phyloP scores from a whole-genome alignment of 306 rosid genomes.

The Calophaca sinica region DNA sequence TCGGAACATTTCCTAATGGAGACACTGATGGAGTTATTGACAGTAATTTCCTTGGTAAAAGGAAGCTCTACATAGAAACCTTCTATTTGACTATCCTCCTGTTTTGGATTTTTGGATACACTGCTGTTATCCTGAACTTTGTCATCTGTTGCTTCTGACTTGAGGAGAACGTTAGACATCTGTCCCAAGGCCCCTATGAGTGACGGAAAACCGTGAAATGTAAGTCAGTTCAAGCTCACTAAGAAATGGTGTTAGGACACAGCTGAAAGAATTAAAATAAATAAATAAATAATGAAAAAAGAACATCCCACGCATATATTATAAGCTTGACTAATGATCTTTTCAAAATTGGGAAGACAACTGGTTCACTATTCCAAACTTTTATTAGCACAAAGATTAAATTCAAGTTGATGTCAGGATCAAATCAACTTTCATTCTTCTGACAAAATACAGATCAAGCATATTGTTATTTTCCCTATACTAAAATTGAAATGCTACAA shows the following conservation, averaged over 20 bases:
- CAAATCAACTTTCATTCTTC: constrained; percentile 36
- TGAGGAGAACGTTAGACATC: constrained; percentile 62
- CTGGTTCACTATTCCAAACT: constrained; percentile 17
- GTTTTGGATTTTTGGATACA: constrained; percentile 50
- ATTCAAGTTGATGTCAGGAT: constrained; percentile 7
- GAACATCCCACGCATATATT: constrained; percentile 24
- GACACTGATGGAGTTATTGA: constrained; percentile 63
- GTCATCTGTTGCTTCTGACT: constrained; percentile 52
- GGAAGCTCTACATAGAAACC: constrained; percentile 79
- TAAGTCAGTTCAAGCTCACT: constrained; percentile 48
- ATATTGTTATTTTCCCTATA: constrained; percentile 2
- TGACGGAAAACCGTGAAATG: constrained; percentile 43
- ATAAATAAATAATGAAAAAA: constrained; percentile 8
- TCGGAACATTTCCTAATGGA: constrained; percentile 69
- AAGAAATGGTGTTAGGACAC: constrained; percentile 38
- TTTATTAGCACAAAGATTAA: constrained; percentile 6
- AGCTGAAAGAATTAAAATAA: constrained; percentile 13
- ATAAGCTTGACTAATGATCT: constrained; percentile 29
- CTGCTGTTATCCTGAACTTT: constrained; percentile 51
- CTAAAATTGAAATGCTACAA: neutral
- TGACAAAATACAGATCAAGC: constrained; percentile 30
- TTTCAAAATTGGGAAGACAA: constrained; percentile 36
- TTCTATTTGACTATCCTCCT: constrained; percentile 58
- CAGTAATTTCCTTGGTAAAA: constrained; percentile 62
- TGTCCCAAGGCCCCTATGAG: constrained; percentile 69